Evolutionary conservation across 1,284 basidiomycete genomes (phyloP), one percentile per base, ranked within the genome.

Genomic region (Ustilago nuda): DNA sequence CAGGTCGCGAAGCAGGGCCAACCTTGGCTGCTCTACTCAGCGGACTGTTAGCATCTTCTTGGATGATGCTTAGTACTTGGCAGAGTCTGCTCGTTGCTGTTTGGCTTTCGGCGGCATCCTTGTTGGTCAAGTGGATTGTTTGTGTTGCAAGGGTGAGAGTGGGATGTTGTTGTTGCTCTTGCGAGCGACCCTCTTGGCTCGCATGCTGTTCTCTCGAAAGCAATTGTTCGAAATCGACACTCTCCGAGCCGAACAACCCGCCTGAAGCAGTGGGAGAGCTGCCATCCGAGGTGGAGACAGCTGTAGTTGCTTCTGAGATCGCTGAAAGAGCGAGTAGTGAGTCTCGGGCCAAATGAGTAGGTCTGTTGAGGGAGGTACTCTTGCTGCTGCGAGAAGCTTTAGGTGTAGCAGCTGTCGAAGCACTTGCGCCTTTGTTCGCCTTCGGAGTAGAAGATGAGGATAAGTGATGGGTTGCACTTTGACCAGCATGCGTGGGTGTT

Each of bases 1-100:
- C 54, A 8, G 57, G 65, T 52, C 70, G 55, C 11, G 67, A 64
- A n/a, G 58, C 61, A 0, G 61, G 58, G 0, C 56, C 61, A 45
- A 63, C 35, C 9, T 45, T 17, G 3, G 52, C 56, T 0, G 70
- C 65, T 35, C 48, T 62, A 54, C 65, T 72, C 17, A 60, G 32
- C 48, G 64, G 64, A 9, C 70, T 65, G 19, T 60, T 63, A 4
- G 43, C 35, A 33, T 76, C 75, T 36, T 80, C 72, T 6, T 80
- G 70, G 13, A 78, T 78, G 41, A 78, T 72, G 50, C 78, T 80
- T 4, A 80, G 64, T 23, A 74, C 75, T 30, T 80, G 69, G 15
- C 76, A 63, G 4, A 78, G 58, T 35, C 75, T 39, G 5, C 59
- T 61, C 2, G 70, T 65, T 15, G 72, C 74, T 2, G 67, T 64